Base-by-base conservation (phyloP, 2,329 filamentous ascomycete species). In the Penicillium sp. region DNA sequence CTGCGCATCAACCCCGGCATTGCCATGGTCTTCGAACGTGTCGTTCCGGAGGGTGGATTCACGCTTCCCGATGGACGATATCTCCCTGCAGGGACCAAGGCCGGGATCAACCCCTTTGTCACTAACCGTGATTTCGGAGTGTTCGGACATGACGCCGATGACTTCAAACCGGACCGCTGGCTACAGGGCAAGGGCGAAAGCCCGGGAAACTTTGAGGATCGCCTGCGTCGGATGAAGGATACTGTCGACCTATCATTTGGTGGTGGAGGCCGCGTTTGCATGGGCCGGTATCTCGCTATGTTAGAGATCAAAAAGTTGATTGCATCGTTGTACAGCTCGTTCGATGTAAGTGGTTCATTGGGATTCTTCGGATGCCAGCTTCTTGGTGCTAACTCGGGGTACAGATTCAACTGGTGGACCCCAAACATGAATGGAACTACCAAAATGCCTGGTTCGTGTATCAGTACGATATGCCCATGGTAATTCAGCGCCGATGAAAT, bases 241-340 rank as follows among this genome's bases (percentile, higher is more conserved):
- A 57, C 53, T 5, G 56, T 66, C 0, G 67, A 71, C 52, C 57
- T 74, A 26, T 62, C 64, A 1, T 81, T 81, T 55, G 77, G 78
- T 21, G 77, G 73, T 10, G 78, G 78, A 24, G 71, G 71, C 8
- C 75, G 79, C 42, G 62, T 79, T 3, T 81, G 78, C 59, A 78
- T 80, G 51, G 78, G 77, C 19, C 71, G 75, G 4, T 77, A 80
- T 59, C 60, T 81, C 29, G 77, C 76, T 0, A 64, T 79, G 35
- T 64, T 80, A 26, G 78, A 81, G 63, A 78, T 80, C 57, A 78
- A 80, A 66, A 83, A 82, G 69, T 71, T 81, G 32, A 64, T 79
- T 32, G 77, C 77, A 4, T 73, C 77, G 32, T 65, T 82, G 24
- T 59, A 59, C 22, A 59, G 24, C 48, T 26, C 32, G 17, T 59